Evolutionary conservation across 1,139 yeast genomes (phyloP), one percentile per base, ranked within the genome.

Genomic region (Sugiyamaella grinbergsii): DNA sequence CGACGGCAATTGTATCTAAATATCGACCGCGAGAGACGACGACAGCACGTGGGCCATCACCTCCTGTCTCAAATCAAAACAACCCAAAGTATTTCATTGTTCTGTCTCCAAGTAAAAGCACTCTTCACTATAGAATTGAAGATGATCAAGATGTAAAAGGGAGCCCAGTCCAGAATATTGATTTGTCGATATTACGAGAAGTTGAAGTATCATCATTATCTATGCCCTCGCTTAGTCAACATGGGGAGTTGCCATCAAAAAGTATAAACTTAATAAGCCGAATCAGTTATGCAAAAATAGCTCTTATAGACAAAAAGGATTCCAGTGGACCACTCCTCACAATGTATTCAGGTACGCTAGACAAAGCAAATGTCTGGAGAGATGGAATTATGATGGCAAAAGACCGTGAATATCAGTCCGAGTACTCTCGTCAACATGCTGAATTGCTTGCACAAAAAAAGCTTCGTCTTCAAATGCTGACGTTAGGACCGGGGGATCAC

Each of bases 351-450:
- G 93, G 86, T 56, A 83, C 90, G 4, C 78, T 80, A 54, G 89
- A 84, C 47, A 78, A 81, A 53, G 82, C 85, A 48, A 80, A 79
- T 53, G 81, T 83, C 8, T 88, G 95, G 94, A 73, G 84, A 42
- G 95, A 88, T 68, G 96, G 95, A 1, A 68, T 88, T 52, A 81
- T 80, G 64, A 74, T 87, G 77, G 72, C 85, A 58, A 69, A 73
- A 28, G 69, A 71, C 34, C 69, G 68, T 36, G 55, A 63, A 3
- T 63, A 62, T 40, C 71, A 83, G 40, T 82, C 91, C 0, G 68
- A 67, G 1, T 87, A 81, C 26, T 81, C 94, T 3, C 75, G 75
- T 49, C 71, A 69, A 43, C 91, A 85, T 62, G 72, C 85, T 43
- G 74, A 76, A 19, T 72, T 76, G 41, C 72, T 87, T 58, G 74